Conservation (phyloP, 164 flowering plant genomes). For the Kalanchoe fedtschenkoi region DNA sequence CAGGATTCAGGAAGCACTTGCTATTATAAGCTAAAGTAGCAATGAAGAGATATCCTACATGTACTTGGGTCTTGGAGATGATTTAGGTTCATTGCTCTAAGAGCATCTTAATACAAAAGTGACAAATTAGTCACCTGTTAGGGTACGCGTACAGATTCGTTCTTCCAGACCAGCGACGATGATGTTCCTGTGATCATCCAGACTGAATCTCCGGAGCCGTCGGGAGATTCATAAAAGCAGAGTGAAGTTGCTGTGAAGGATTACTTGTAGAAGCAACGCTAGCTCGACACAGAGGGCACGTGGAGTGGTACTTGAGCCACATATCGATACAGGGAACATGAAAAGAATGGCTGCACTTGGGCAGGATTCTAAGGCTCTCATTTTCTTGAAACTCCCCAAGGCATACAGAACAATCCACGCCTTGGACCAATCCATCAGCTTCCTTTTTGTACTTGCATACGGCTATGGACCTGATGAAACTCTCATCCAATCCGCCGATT, state of each 20-base stretch:
- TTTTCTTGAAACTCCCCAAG: constrained; percentile 30
- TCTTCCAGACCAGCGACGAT: no score
- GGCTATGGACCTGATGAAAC: constrained; percentile 20
- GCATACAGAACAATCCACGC: constrained; percentile 37
- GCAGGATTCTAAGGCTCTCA: constrained; percentile 27
- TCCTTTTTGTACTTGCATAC: constrained; percentile 22
- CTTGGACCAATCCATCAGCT: constrained; percentile 20
- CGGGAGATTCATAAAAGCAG: neutral
- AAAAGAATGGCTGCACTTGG: constrained; percentile 40
- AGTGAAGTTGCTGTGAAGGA: neutral
- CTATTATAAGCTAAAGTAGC: no score
- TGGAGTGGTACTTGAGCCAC: constrained; percentile 30
- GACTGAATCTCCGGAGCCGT: neutral
- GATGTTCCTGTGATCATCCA: no score
- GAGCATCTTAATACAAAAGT: no score
- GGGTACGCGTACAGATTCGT: no score
- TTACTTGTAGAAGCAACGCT: constrained; percentile 1
- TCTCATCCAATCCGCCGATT: constrained; percentile 17
- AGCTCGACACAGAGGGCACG: constrained; percentile 33
- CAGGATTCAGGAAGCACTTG: no score
- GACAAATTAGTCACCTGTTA: no score
- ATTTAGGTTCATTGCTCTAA: no score
- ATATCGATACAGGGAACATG: constrained; percentile 40
- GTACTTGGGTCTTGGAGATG: no score
- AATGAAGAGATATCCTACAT: no score